Conservation (phyloP, 2,329 filamentous ascomycete species). For the Xylariaceae sp. region DNA sequence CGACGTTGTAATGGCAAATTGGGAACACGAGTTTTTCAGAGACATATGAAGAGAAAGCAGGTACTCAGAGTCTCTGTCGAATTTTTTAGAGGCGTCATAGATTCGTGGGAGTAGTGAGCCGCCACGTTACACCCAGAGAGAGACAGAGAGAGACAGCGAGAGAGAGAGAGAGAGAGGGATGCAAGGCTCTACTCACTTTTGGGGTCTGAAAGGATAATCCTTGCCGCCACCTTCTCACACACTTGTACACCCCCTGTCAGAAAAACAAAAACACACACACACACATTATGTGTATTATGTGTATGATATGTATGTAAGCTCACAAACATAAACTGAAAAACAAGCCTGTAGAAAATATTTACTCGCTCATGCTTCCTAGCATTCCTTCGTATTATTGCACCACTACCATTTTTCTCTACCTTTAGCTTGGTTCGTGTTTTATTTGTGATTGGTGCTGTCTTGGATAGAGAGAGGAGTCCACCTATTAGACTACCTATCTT, state of each 20-base stretch:
- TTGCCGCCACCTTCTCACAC: background rate
- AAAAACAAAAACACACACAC: no score
- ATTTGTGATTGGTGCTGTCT: background rate
- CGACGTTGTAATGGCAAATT: background rate
- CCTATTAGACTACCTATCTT: no score
- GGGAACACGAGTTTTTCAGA: background rate
- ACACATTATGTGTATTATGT: no score
- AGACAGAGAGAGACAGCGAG: no score
- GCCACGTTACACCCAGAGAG: background rate
- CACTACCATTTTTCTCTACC: no score
- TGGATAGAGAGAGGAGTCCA: background rate
- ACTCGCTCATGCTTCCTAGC: background rate
- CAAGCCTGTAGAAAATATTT: background rate
- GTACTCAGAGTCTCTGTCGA: background rate
- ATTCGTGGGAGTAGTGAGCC: background rate
- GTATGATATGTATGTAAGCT: no score
- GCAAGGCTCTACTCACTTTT: background rate
- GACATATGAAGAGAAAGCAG: background rate
- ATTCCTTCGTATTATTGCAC: no score
- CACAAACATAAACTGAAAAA: background rate
- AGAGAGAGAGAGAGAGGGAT: no score
- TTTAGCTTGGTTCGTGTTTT: no score
- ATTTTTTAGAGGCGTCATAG: background rate
- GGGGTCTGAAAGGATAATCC: background rate
- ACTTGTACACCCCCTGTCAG: background rate